Percentiles rank a stretch among this genome's conserved stretches.
Conservation (phyloP, 331 rosid genomes). For the Acacia concinna region DNA sequence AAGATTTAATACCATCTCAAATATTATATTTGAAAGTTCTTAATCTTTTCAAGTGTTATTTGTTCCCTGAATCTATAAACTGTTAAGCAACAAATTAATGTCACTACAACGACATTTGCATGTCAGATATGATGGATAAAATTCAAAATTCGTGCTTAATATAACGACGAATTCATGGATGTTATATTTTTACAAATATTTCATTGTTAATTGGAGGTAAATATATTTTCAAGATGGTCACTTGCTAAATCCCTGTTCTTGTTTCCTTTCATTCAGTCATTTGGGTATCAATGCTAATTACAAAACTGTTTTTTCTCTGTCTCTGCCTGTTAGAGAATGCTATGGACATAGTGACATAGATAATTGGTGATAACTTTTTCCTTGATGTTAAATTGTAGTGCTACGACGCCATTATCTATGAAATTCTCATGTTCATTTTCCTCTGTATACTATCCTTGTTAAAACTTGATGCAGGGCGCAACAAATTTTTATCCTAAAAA, state of each 20-base stretch:
- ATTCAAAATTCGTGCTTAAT: neutral
- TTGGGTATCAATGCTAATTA: neutral
- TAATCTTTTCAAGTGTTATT: neutral
- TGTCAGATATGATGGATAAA: neutral
- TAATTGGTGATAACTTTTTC: slow-evolving; percentile 11
- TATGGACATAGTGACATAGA: neutral
- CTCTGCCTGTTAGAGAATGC: slow-evolving; percentile 15
- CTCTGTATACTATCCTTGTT: slow-evolving; percentile 15
- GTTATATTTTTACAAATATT: neutral
- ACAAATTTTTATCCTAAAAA: slow-evolving; percentile 13
- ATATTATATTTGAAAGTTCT: neutral
- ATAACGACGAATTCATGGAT: neutral
- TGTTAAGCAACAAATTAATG: neutral
- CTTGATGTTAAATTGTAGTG: slow-evolving; percentile 21
- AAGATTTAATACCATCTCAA: neutral
- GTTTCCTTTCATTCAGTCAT: neutral
- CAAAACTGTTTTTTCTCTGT: slow-evolving; percentile 11
- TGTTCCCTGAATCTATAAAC: neutral
- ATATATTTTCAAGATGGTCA: neutral
- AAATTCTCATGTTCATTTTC: slow-evolving; percentile 15
- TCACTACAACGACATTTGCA: neutral
- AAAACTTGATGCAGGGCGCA: slow-evolving; percentile 1
- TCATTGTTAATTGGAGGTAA: neutral
- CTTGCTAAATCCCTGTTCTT: neutral
- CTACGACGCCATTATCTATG: neutral